Conservation (phyloP, 2,329 filamentous ascomycete species). For the Beauveria pseudobassiana region DNA sequence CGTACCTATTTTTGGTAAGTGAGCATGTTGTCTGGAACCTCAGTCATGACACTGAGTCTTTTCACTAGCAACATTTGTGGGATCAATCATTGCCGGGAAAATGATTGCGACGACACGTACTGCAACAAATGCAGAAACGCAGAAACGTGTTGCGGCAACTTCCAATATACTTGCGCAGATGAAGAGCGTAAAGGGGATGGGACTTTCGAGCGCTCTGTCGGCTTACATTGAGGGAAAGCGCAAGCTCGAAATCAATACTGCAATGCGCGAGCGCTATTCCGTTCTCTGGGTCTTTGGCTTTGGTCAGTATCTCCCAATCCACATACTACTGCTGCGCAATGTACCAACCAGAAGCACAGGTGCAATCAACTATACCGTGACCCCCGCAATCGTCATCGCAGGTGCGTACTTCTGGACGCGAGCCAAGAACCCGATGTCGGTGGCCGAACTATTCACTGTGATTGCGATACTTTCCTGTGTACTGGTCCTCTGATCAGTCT, state of each 20-base stretch:
- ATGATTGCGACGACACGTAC: neutral
- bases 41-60: no score
- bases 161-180: conserved; percentile 5
- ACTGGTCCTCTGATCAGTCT: neutral
- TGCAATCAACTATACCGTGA: neutral
- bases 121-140: neutral
- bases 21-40: no score
- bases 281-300: neutral
- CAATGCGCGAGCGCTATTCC: neutral
- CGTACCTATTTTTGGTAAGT: neutral
- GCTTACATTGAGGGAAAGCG: neutral
- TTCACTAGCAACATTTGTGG: neutral
- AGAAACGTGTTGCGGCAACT: neutral
- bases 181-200: neutral
- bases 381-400: neutral
- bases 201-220: neutral
- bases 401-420: conserved; percentile 1
- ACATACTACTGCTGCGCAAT: no score
- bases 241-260: neutral
- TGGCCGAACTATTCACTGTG: neutral
- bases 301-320: neutral
- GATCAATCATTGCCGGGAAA: neutral
- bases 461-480: neutral
- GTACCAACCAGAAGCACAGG: neutral
- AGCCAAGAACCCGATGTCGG: neutral